Conservation (phyloP, 2,329 filamentous ascomycete species). For the Didymella lethalis region DNA sequence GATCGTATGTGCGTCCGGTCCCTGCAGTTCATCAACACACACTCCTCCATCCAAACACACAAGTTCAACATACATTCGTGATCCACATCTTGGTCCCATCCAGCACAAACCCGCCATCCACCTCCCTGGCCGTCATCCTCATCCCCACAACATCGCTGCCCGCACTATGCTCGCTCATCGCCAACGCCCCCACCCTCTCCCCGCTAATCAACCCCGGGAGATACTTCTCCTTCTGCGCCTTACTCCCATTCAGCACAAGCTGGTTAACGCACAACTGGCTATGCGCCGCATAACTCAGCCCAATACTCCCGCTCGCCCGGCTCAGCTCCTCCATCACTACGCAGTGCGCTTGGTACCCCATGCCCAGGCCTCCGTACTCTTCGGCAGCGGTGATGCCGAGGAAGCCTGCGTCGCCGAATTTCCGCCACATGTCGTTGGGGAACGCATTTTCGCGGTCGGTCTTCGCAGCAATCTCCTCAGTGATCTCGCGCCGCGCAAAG, state of each 20-base stretch:
- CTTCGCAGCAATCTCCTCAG: conserved; percentile 78
- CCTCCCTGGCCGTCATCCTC: conserved; percentile 82
- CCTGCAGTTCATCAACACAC: conserved; percentile 43
- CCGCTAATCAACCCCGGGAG: conserved; percentile 84
- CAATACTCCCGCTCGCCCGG: conserved; percentile 82
- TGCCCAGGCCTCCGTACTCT: conserved; percentile 83
- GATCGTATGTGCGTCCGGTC: conserved; percentile 89
- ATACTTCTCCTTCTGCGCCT: conserved; percentile 80
- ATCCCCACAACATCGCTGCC: conserved; percentile 96
- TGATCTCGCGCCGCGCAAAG: conserved; percentile 85
- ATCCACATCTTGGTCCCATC: conserved; percentile 99
- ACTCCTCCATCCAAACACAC: no score
- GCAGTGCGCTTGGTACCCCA: conserved; percentile 98
- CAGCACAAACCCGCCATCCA: conserved; percentile 84
- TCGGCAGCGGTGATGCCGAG: conserved; percentile 94
- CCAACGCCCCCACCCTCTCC: conserved; percentile 82
- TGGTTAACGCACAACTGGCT: conserved; percentile 97
- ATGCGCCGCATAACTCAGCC: conserved; percentile 92
- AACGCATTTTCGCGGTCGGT: conserved; percentile 92
- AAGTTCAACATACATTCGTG: conserved; percentile 71
- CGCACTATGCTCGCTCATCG: conserved; percentile 92
- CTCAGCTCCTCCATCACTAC: conserved; percentile 95
- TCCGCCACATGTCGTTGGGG: conserved; percentile 89
- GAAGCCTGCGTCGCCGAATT: conserved; percentile 88
- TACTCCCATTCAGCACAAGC: conserved; percentile 84